phyloP scores from a whole-genome alignment of 208 protist species.

The Trypanosoma avium region DNA sequence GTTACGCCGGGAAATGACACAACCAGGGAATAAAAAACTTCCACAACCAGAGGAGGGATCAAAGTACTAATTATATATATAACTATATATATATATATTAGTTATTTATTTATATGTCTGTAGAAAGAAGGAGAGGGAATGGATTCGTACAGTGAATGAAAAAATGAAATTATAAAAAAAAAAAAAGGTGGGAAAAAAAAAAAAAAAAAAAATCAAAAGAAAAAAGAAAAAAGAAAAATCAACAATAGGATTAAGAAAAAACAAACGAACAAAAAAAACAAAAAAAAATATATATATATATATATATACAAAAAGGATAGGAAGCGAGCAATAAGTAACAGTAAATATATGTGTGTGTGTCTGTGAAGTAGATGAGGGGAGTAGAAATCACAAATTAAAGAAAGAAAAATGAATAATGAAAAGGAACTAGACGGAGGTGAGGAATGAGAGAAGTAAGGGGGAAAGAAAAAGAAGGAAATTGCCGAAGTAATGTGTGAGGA shows the following conservation, averaged over 20 bases:
- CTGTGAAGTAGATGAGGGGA: neutral
- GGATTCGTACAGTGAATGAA: neutral
- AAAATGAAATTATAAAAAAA: neutral
- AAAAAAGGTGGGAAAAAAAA: neutral
- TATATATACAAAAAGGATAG: neutral
- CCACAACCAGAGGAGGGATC: slow-evolving; percentile 84
- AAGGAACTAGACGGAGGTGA: neutral
- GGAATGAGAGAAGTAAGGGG: neutral
- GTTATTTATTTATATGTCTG: neutral
- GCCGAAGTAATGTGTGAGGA: neutral
- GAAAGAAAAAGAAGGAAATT: neutral
- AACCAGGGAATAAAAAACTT: slow-evolving; percentile 80
- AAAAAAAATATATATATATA: slow-evolving; percentile 4
- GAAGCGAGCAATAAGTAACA: neutral
- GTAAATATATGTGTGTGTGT: neutral
- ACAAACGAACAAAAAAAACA: neutral
- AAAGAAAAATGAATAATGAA: neutral
- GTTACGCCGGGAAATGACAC: slow-evolving; percentile 84
- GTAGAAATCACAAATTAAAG: slow-evolving; percentile 1
- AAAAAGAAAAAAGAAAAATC: slow-evolving; percentile 1
- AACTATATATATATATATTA: too few relatives aligned
- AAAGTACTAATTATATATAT: slow-evolving; percentile 25
- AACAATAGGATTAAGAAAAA: neutral
- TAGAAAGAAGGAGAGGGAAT: neutral
- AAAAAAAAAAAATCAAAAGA: neutral